Conservation (phyloP, 805 yeast species). For the Candida patagonica region DNA sequence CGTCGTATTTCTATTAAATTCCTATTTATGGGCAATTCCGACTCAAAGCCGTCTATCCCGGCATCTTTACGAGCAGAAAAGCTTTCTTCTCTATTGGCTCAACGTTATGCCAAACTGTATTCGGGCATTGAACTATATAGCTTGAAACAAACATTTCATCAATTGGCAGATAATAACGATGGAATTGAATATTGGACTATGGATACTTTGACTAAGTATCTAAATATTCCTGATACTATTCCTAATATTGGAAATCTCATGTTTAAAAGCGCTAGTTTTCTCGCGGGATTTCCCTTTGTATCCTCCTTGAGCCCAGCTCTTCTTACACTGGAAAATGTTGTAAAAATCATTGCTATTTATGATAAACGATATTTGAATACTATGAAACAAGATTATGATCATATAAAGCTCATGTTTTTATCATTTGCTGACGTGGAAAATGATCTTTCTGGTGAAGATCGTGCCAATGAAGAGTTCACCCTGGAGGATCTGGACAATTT, state of each 20-base stretch:
- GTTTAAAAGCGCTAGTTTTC: slow-evolving; percentile 32
- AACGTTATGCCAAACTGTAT: slow-evolving; percentile 26
- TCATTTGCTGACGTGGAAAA: slow-evolving; percentile 30
- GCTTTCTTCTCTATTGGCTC: slow-evolving; percentile 24
- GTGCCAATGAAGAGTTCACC: slow-evolving; percentile 3
- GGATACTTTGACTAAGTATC: slow-evolving; percentile 18
- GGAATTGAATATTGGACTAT: slow-evolving; percentile 20
- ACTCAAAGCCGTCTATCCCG: too few relatives aligned
- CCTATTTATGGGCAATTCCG: too few relatives aligned
- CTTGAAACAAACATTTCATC: slow-evolving; percentile 17
- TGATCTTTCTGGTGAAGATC: background rate
- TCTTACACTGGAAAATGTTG: slow-evolving; percentile 32
- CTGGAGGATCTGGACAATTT: slow-evolving; percentile 16
- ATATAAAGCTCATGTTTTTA: slow-evolving; percentile 38
- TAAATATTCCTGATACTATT: slow-evolving; percentile 31
- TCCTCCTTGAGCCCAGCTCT: slow-evolving; percentile 25
- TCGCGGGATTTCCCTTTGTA: slow-evolving; percentile 45
- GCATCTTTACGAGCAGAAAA: slow-evolving; percentile 22
- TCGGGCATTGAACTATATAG: slow-evolving; percentile 31
- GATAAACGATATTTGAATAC: slow-evolving; percentile 34
- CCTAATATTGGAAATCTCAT: slow-evolving; percentile 29
- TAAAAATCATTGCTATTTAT: slow-evolving; percentile 39
- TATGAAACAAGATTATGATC: slow-evolving; percentile 32
- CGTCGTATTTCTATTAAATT: too few relatives aligned
- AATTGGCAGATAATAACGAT: slow-evolving; percentile 16